These are phyloP conservation scores for Nidula microcarpa DNA, from an alignment of 768 basidiomycete species.

Conservation along the genomic window DNA sequence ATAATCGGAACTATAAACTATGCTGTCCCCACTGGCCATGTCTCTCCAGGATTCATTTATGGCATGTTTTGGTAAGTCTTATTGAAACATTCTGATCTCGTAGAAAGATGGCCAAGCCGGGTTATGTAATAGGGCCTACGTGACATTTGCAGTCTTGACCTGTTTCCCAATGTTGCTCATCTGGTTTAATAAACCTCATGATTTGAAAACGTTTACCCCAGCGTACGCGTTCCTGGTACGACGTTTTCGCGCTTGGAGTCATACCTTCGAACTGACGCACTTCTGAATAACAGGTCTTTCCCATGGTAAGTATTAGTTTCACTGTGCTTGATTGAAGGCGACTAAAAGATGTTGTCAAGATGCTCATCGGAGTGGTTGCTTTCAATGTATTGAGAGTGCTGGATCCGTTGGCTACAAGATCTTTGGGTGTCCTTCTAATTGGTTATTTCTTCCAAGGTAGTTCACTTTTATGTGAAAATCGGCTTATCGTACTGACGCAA, in stretches of 20 bases:
- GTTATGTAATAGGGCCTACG: conserved; percentile 33
- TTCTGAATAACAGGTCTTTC: conserved; percentile 16
- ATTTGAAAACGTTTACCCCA: conserved; percentile 33
- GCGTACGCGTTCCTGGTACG: conserved; percentile 33
- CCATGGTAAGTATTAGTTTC: conserved; percentile 19
- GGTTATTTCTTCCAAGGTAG: conserved; percentile 47
- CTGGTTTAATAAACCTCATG: conserved; percentile 46
- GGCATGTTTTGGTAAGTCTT: conserved; percentile 37
- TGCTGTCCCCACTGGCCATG: conserved; percentile 31
- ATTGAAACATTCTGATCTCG: neutral
- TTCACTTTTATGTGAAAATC: too few relatives aligned
- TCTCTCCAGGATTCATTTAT: conserved; percentile 31
- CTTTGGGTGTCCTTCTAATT: conserved; percentile 35
- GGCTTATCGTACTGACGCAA: too few relatives aligned
- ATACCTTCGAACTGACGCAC: neutral
- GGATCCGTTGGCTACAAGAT: conserved; percentile 26
- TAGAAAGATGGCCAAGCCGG: neutral
- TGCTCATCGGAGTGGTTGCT: conserved; percentile 46
- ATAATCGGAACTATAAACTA: conserved; percentile 47
- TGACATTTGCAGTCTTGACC: conserved; percentile 27
- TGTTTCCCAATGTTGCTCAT: conserved; percentile 48
- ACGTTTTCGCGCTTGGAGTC: neutral
- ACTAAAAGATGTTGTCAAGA: conserved; percentile 16
- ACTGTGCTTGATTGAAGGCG: neutral
- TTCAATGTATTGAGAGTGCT: conserved; percentile 38